Base-by-base conservation (phyloP, 306 rosid genomes). In the Glycyrrhiza uralensis region DNA sequence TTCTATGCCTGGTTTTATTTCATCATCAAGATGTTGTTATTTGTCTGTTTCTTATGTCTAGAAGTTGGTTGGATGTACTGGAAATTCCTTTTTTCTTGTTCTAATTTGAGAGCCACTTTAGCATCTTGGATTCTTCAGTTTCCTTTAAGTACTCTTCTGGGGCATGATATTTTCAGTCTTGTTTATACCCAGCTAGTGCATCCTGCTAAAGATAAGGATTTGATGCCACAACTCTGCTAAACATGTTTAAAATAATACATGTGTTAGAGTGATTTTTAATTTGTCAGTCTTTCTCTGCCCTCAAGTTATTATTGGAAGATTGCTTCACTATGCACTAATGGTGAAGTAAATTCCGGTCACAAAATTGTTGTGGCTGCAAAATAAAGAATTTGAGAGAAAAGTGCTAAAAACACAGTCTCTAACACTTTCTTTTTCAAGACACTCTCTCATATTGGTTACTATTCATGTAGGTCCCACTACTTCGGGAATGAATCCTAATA, bases 51-150 rank as follows among this genome's bases (percentile, higher is more conserved):
- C 59, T 60, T 38, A 29, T 14, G 15, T 28, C 33, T 30, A 28
- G 39, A 50, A 77, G 51, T 72, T 79, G 58, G 42, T 33, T 59
- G 44, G 10, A 36, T 57, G 76, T 30, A 41, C 49, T 59, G 29
- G 44, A 15, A 42, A 14, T 68, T 22, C 38, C 4, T 12, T 30
- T 24, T 26, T 45, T 54, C 8, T 2, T 7, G 9, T 61, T 35
- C 49, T 23, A 5, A 23, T 8, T 9, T 44, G 33, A 39, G 59
- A 41, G 28, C 6, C 49, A 26, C 18, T 39, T 60, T n/a, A 15
- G 69, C 15, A 55, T 46, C 30, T 63, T 44, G 17, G 18, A 11
- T 35, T 80, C 44, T 55, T 39, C 14, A 36, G 32, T 13, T 13
- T 32, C 64, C 47, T 18, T 14, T 18, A 14, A 6, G 33, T 66